Conservation (phyloP, 1,284 basidiomycete species). For the Thelephora terrestris region DNA sequence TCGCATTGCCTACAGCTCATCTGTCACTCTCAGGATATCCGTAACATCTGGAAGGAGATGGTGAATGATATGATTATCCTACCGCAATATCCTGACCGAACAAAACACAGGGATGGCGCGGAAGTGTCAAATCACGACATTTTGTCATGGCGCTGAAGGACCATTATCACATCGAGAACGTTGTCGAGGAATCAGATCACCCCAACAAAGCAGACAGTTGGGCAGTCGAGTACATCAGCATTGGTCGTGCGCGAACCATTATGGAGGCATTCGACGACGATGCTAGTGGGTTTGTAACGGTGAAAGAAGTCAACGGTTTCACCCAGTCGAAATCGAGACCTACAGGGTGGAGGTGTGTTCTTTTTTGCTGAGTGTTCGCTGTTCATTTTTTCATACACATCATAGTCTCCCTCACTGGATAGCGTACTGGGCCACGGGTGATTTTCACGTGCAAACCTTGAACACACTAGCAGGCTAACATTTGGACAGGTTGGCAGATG, state of each 20-base stretch:
- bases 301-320: slow-evolving; percentile 37
- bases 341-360: slow-evolving; percentile 15
- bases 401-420: slow-evolving; percentile 17
- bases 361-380: too few species aligned
- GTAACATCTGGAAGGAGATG: slow-evolving; percentile 22
- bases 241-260: slow-evolving; percentile 33
- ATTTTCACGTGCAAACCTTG: background rate
- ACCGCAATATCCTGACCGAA: background rate
- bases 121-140: slow-evolving; percentile 24
- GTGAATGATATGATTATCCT: slow-evolving; percentile 6
- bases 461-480: background rate
- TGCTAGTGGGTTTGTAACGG: slow-evolving; percentile 34
- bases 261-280: slow-evolving; percentile 41
- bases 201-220: slow-evolving; percentile 21
- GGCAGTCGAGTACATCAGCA: slow-evolving; percentile 34
- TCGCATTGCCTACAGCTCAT: background rate
- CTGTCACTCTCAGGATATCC: slow-evolving; percentile 8
- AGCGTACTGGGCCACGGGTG: slow-evolving; percentile 19
- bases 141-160: slow-evolving; percentile 27
- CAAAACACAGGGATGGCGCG: slow-evolving; percentile 21
- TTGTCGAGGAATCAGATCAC: background rate
- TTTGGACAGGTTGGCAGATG: slow-evolving; percentile 15
- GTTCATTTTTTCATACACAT: background rate
- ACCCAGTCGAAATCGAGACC: slow-evolving; percentile 18
- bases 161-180: slow-evolving; percentile 18